Percentiles rank a stretch among this genome's conserved stretches.
These are phyloP conservation scores for Chytriomyces hyalinus DNA, from an alignment of 192 early-diverging fungal species.

Conservation along the genomic window DNA sequence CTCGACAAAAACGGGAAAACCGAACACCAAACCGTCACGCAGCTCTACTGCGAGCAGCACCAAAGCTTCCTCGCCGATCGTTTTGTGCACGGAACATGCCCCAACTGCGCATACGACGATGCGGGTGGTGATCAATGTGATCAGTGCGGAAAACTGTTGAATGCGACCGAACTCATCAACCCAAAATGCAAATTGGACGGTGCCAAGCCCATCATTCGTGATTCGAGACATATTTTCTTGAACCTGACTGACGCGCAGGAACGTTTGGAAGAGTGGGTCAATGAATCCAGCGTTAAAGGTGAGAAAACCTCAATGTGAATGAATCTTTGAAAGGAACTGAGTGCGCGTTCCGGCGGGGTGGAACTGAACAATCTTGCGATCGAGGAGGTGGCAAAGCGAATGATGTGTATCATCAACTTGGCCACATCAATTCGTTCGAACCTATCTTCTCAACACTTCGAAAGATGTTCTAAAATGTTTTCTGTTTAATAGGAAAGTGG, in stretches of 20 bases:
- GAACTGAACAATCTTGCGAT: no score
- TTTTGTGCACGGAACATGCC: slow-evolving; percentile 96
- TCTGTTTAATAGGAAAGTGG: slow-evolving; percentile 67
- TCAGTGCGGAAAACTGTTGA: slow-evolving; percentile 85
- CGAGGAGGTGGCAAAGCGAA: no score
- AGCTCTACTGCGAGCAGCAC: slow-evolving; percentile 91
- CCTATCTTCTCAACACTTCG: no score
- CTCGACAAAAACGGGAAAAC: slow-evolving; percentile 74
- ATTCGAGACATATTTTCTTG: slow-evolving; percentile 91
- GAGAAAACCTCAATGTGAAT: background rate
- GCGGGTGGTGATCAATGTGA: slow-evolving; percentile 99
- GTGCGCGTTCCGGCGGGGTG: background rate
- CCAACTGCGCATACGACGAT: slow-evolving; percentile 73
- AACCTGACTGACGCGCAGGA: slow-evolving; percentile 80
- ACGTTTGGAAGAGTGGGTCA: slow-evolving; percentile 76
- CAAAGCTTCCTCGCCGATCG: slow-evolving; percentile 94
- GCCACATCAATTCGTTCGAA: no score
- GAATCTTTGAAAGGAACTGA: background rate
- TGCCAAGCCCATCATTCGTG: slow-evolving; percentile 75
- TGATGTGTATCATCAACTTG: no score
- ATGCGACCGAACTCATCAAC: slow-evolving; percentile 90
- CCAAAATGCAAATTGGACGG: slow-evolving; percentile 94
- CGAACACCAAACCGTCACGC: slow-evolving; percentile 77
- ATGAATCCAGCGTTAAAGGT: slow-evolving; percentile 72
- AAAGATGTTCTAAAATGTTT: no score